Percentiles rank a stretch among this genome's conserved stretches.
Evolutionary conservation across 768 basidiomycete genomes (phyloP).

Genomic region (Rhodocollybia butyracea): DNA sequence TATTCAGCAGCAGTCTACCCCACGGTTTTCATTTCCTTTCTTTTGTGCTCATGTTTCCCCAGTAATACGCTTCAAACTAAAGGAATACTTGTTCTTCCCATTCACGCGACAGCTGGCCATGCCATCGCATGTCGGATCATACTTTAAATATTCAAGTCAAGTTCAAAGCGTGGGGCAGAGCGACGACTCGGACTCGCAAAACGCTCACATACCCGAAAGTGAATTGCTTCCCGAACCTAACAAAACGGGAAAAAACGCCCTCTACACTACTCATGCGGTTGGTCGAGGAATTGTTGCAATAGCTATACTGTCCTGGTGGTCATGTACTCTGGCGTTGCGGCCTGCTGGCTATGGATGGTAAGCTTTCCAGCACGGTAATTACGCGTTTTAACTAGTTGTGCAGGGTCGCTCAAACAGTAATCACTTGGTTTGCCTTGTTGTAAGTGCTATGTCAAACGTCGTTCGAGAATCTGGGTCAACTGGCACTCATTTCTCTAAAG

Average conservation of each 20-base stretch:
- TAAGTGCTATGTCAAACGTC: constrained; percentile 19
- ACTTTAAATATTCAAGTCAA: no score
- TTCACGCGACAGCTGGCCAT: no score
- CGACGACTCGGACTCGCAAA: neutral
- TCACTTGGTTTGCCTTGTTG: constrained; percentile 55
- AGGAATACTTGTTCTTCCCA: no score
- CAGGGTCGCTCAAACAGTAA: constrained; percentile 50
- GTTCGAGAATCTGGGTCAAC: neutral
- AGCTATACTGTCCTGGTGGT: constrained; percentile 55
- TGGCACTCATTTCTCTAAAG: neutral
- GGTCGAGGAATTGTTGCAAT: constrained; percentile 24
- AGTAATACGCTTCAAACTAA: no score
- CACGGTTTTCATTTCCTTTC: no score
- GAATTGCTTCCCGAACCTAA: no score
- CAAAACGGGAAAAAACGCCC: no score
- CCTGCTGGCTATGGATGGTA: constrained; percentile 51
- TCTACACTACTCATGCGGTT: neutral
- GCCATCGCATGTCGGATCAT: no score
- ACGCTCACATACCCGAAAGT: no score
- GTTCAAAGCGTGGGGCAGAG: no score
- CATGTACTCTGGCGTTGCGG: constrained; percentile 41
- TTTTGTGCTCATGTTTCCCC: no score
- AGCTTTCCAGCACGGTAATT: constrained; percentile 9
- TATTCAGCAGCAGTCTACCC: no score
- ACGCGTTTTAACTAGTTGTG: constrained; percentile 4